Base-by-base conservation (phyloP, 495 filamentous ascomycete species). In the Penicillium tannophilum region DNA sequence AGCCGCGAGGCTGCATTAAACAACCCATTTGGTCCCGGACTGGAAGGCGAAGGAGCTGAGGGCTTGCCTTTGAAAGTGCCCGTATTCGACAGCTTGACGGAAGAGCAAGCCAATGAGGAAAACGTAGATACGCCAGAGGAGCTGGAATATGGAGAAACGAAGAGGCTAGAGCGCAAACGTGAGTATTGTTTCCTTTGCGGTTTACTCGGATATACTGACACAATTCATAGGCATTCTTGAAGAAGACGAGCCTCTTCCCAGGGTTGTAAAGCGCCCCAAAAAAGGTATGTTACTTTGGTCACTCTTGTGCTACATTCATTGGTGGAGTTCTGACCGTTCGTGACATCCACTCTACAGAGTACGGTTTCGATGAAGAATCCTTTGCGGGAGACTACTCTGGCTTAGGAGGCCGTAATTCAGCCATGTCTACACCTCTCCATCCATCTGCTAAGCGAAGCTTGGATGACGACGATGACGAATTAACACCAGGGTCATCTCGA, bases 101-200 rank as follows among this genome's bases (percentile, higher is more conserved):
- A 86, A 41, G 90, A 91, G 26, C 84, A 96, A 66, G 90, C 89
- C 47, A 87, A 83, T 8, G 71, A 79, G 28, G 94, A 98, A 74
- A 98, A 98, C 64, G 84, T 93, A n/a, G 94, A 98, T 69, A 88
- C 93, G 0, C 79, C 82, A 14, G 89, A 90, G 44, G 94, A 98
- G 72, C 77, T 89, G 48, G 86, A 89, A 9, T 98, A 93, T 74
- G 94, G 95, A 43, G 87, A 88, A 57, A 78, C 84, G 54, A 98
- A 97, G 77, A 85, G 90, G 68, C 80, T 85, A 46, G 92, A 96
- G 70, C 82, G 94, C 49, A 91, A 91, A 64, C 88, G 91, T 79
- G 70, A 69, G 73, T 73, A 50, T 17, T 41, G 16, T 26, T 31
- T 5, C 28, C 26, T 19, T 52, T 4, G 14, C 6, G 10, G 11